Percentiles rank a stretch among this genome's conserved stretches.
Evolutionary conservation across 257 asterid species (phyloP).

Genomic region (Nicotiana tabacum): DNA sequence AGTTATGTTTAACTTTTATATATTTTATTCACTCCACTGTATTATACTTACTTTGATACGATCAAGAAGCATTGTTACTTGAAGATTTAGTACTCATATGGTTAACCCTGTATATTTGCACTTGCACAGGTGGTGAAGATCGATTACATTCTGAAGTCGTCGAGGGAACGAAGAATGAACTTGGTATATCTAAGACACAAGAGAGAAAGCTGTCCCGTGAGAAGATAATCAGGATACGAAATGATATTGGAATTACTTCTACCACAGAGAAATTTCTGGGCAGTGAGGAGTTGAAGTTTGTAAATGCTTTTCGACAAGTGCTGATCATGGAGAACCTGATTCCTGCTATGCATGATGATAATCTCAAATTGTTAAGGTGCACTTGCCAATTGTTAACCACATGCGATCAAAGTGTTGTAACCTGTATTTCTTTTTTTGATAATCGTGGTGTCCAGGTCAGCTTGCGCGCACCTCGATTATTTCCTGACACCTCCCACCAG

Average conservation of each 20-base stretch:
- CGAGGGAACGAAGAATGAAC: slow-evolving; percentile 26
- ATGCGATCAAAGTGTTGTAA: too few relatives aligned
- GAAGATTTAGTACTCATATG: not conserved
- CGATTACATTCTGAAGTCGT: slow-evolving; percentile 22
- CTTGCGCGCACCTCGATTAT: too few relatives aligned
- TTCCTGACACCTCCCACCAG: too few relatives aligned
- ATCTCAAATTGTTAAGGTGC: slow-evolving; percentile 60
- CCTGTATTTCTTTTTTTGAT: too few relatives aligned
- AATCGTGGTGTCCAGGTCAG: too few relatives aligned
- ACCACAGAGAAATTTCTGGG: slow-evolving; percentile 31
- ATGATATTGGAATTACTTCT: slow-evolving; percentile 27
- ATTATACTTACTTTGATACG: not conserved
- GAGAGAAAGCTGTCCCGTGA: slow-evolving; percentile 30
- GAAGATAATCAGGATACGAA: slow-evolving; percentile 28
- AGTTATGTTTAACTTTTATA: not conserved
- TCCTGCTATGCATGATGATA: slow-evolving; percentile 57
- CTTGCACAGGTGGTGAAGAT: too few relatives aligned
- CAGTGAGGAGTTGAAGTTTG: slow-evolving; percentile 39
- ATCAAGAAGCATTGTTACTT: not conserved
- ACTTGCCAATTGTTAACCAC: not conserved
- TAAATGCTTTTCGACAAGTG: slow-evolving; percentile 52
- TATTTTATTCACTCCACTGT: not conserved
- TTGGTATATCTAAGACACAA: slow-evolving; percentile 33
- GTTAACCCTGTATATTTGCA: not conserved
- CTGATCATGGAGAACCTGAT: slow-evolving; percentile 48